A percentile compares a stretch with the other conserved stretches of the same genome.
Conservation (phyloP, 495 filamentous ascomycete genomes). For the Astrothelium macrocarpum region DNA sequence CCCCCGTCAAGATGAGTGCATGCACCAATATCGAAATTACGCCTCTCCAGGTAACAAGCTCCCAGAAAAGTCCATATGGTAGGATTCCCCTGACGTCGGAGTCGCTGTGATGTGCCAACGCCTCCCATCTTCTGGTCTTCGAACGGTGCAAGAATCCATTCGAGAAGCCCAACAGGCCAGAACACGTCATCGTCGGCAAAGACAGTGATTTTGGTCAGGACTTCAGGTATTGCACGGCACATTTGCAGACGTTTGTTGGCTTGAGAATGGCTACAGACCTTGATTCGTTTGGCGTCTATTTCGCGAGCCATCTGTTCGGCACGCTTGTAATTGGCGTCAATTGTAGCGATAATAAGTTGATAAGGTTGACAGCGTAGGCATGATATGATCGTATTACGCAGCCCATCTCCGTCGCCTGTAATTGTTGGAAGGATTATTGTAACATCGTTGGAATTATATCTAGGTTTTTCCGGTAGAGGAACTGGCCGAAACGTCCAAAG, state of each 20-base stretch:
- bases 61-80: constrained; percentile 69
- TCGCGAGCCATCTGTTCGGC: constrained; percentile 42
- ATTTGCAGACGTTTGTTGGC: constrained; percentile 83
- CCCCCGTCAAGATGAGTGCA: constrained; percentile 80
- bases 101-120: constrained; percentile 72
- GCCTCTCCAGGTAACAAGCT: constrained; percentile 68
- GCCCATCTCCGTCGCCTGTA: constrained; percentile 49
- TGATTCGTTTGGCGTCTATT: constrained; percentile 41
- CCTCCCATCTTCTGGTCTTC: constrained; percentile 68
- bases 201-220: constrained; percentile 62
- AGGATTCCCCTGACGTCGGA: constrained; percentile 53
- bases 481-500: constrained; percentile 58
- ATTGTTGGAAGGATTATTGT: constrained; percentile 66
- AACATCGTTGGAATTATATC: constrained; percentile 57
- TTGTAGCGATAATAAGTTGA: constrained; percentile 55
- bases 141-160: constrained; percentile 79
- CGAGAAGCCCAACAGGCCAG: constrained; percentile 65
- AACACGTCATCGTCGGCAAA: constrained; percentile 84
- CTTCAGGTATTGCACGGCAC: constrained; percentile 66
- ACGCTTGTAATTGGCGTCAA: constrained; percentile 50
- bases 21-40: constrained; percentile 83
- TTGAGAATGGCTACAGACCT: constrained; percentile 29
- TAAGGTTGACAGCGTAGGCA: constrained; percentile 47
- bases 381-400: constrained; percentile 51
- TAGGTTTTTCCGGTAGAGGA: constrained; percentile 51